A percentile compares a stretch with the other conserved stretches of the same genome.
Evolutionary conservation across 1,284 basidiomycete genomes (phyloP).

Genomic region (Bondarzewia mesenterica): DNA sequence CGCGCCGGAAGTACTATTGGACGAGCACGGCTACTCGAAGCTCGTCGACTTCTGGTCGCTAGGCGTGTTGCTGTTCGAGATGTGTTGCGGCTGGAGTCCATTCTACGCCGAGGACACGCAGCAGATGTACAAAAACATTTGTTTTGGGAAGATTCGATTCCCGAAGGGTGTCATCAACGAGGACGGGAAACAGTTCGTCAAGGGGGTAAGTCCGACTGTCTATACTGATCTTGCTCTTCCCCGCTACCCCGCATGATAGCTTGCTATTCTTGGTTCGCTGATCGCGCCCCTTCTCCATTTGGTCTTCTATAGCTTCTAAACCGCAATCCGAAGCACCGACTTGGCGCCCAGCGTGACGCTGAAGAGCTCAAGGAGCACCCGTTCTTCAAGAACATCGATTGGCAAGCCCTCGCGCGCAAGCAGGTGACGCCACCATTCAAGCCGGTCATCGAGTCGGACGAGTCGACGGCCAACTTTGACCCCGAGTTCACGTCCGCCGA

Average conservation of each 20-base stretch:
- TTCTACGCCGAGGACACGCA: slow-evolving; percentile 99
- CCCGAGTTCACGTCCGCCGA: slow-evolving; percentile 93
- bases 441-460: slow-evolving; percentile 96
- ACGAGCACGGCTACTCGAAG: slow-evolving; percentile 98
- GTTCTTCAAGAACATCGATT: slow-evolving; percentile 93
- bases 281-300: slow-evolving; percentile 10
- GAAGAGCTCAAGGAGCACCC: slow-evolving; percentile 94
- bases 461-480: slow-evolving; percentile 96
- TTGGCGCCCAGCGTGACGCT: slow-evolving; percentile 87
- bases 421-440: slow-evolving; percentile 98
- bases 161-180: slow-evolving; percentile 96
- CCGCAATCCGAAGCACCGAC: slow-evolving; percentile 93
- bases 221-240: neutral
- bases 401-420: slow-evolving; percentile 79
- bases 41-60: slow-evolving; percentile 99
- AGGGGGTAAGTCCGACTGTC: slow-evolving; percentile 63
- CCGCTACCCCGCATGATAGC: neutral
- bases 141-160: slow-evolving; percentile 98
- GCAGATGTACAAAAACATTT: slow-evolving; percentile 99
- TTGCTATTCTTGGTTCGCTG: slow-evolving; percentile 6
- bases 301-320: slow-evolving; percentile 71
- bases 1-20: slow-evolving; percentile 96
- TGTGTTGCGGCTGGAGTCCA: slow-evolving; percentile 99
- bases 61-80: slow-evolving; percentile 88
- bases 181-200: slow-evolving; percentile 99